Conservation (phyloP, 2,329 filamentous ascomycete species). For the Ophiostoma sp. region DNA sequence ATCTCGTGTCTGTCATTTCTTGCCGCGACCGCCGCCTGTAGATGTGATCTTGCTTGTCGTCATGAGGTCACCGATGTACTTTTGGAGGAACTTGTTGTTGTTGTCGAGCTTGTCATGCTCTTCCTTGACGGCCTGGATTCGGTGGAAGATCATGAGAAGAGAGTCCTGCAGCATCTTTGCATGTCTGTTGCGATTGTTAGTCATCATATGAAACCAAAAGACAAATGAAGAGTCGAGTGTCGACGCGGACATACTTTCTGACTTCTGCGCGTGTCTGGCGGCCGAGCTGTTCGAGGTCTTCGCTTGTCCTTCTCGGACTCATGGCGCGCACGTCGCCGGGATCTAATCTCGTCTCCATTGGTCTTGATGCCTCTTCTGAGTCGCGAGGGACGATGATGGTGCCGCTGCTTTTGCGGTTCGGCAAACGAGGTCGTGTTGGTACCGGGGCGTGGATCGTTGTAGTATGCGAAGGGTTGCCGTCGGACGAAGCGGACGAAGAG, state of each 20-base stretch:
- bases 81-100: constrained; percentile 96
- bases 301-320: constrained; percentile 87
- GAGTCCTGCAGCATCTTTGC: constrained; percentile 87
- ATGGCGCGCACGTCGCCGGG: constrained; percentile 89
- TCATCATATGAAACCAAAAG: background rate
- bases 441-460: constrained; percentile 51
- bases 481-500: constrained; percentile 38
- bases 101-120: constrained; percentile 96
- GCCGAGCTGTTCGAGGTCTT: constrained; percentile 85
- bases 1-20: constrained; percentile 48
- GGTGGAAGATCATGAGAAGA: constrained; percentile 83
- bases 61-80: constrained; percentile 96
- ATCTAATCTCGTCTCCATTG: constrained; percentile 73
- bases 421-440: constrained; percentile 64
- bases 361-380: constrained; percentile 64
- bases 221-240: background rate
- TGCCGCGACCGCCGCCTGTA: constrained; percentile 48
- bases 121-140: constrained; percentile 89
- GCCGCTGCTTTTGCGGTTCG: constrained; percentile 75
- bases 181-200: constrained; percentile 52
- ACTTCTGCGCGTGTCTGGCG: constrained; percentile 73
- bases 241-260: constrained; percentile 48
- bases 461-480: constrained; percentile 32
- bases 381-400: constrained; percentile 81
- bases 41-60: constrained; percentile 75